Evolutionary conservation across 768 basidiomycete species (phyloP), one percentile per base, ranked within the genome.

Genomic region (Termitomyces sp.): DNA sequence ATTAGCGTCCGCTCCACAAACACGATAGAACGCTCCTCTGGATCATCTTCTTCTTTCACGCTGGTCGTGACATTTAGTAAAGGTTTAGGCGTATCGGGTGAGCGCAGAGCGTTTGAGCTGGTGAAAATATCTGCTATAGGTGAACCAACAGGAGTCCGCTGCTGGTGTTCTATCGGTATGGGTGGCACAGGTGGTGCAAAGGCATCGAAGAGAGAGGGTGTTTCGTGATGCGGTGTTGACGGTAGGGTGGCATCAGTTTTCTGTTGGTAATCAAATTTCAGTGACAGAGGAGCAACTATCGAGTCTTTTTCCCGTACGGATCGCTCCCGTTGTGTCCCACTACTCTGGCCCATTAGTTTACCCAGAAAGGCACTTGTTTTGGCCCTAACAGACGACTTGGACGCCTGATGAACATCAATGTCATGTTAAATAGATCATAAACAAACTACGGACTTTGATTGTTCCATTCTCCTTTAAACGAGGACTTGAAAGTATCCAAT

Each of bases 281-380:
- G 62, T 50, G 48, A 37, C 55, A 58, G 40, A 31, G 48, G 47
- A 62, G 62, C 62, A 45, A 50, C 53, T 48, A 59, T 55, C 28
- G 48, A 40, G 54, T 70, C 86, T 82, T 67, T 82, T 67, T 90
- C 87, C 49, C 87, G 78, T 31, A 82, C 77, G 33, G 78, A 59
- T 59, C 60, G 54, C 50, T 62, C 60, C 40, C 60, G 54, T 35
- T 62, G 51, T 14, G 45, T 79, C 48, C 73, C 76, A 43, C 60
- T 47, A 26, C 60, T 59, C 62, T 85, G 80, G 3, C 89, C 88
- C 40, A 86, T 71, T 84, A 93, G 86, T 70, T 85, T 91, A 3
- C 88, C 89, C 60, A 87, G 75, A 66, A 93, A 85, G 46, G 87
- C 87, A 63, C 81, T 87, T n/a, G 89, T 89, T 68, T 89, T 92